phyloP scores from a whole-genome alignment of 148 eudicot genomes.

The Camellia japonica region DNA sequence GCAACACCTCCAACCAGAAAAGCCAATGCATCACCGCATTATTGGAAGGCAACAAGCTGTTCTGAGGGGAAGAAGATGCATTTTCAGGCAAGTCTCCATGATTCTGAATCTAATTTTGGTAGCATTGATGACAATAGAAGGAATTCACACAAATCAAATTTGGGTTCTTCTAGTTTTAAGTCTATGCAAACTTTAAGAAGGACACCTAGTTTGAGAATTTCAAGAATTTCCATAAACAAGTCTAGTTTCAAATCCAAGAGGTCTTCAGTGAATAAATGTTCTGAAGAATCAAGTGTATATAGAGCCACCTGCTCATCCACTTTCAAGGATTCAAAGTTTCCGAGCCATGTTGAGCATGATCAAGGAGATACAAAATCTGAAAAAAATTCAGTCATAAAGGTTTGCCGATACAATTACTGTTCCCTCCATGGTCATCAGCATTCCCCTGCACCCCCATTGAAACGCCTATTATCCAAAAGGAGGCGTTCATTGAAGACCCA shows the following conservation, averaged over 20 bases:
- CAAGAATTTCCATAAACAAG: conserved; percentile 47
- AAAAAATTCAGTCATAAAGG: conserved; percentile 38
- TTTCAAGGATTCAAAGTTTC: conserved; percentile 56
- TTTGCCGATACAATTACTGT: conserved; percentile 79
- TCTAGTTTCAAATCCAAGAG: conserved; percentile 60
- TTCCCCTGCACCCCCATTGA: conserved; percentile 41
- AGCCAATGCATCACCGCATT: conserved; percentile 37
- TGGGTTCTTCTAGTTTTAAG: conserved; percentile 26
- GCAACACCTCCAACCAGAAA: conserved; percentile 14
- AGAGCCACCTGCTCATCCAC: conserved; percentile 79
- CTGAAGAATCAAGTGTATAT: conserved; percentile 30
- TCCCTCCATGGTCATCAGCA: conserved; percentile 68
- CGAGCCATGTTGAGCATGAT: conserved; percentile 36
- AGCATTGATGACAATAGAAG: conserved; percentile 15
- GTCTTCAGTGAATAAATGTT: conserved; percentile 27
- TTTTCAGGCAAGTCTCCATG: conserved; percentile 19
- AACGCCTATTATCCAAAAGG: conserved; percentile 46
- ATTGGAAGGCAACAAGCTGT: conserved; percentile 54
- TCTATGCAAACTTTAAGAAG: conserved; percentile 31
- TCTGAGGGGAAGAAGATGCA: conserved; percentile 40
- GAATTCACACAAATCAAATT: conserved; percentile 9
- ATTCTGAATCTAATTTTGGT: conserved; percentile 16
- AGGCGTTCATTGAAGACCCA: conserved; percentile 41
- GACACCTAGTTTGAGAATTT: conserved; percentile 48
- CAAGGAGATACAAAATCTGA: conserved; percentile 41